Evolutionary conservation across 2,329 filamentous ascomycete species (phyloP).

Genomic region (Parascedosporium putredinis): DNA sequence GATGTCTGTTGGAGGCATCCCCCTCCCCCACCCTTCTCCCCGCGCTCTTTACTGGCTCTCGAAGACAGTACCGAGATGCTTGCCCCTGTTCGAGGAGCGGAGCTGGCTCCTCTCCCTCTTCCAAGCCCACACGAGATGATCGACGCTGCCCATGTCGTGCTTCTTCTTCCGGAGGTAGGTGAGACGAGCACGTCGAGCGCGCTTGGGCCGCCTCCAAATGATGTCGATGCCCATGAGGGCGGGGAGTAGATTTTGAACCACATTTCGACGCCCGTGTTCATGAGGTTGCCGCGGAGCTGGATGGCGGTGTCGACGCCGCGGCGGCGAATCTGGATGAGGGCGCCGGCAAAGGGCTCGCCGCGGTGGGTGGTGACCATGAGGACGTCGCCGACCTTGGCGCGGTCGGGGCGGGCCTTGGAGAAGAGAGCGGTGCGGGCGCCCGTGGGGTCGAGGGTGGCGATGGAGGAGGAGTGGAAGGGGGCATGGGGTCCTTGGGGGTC

Average conservation of each 20-base stretch:
- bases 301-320: constrained; percentile 85
- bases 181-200: constrained; percentile 75
- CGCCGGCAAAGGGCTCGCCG: constrained; percentile 82
- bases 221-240: constrained; percentile 87
- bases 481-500: constrained; percentile 47
- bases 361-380: constrained; percentile 73
- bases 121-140: constrained; percentile 57
- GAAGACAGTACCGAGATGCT: constrained; percentile 12
- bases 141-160: constrained; percentile 80
- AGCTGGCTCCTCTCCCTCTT: constrained; percentile 34
- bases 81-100: constrained; percentile 10
- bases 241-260: constrained; percentile 94
- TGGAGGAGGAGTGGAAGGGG: constrained; percentile 57
- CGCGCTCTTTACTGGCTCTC: constrained; percentile 7
- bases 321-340: constrained; percentile 76
- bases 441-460: constrained; percentile 69
- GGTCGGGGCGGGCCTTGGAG: constrained; percentile 63
- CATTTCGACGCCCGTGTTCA: constrained; percentile 86
- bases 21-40: neutral
- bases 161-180: constrained; percentile 84
- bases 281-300: constrained; percentile 75
- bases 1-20: no score
- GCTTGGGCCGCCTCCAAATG: constrained; percentile 75
- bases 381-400: constrained; percentile 78
- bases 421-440: constrained; percentile 77